Evolutionary conservation across 2,329 filamentous ascomycete genomes (phyloP), one percentile per base, ranked within the genome.

Genomic region (Botrytis tulipae): DNA sequence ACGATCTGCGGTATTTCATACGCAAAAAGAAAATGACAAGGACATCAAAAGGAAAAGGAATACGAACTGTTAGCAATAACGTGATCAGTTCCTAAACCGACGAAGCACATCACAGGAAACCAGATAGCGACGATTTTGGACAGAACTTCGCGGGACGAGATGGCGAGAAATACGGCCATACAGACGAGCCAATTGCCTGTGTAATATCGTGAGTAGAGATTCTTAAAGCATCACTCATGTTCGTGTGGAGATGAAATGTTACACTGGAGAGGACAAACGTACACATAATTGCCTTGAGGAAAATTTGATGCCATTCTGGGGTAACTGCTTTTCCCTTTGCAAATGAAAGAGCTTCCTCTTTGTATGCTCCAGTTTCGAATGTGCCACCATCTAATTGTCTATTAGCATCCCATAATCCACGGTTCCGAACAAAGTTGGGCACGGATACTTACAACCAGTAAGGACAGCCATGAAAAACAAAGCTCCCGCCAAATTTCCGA

Each of bases 71-170:
- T 89, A 37, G 87, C 87, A 25, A 89, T 83, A 61, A 88, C 86
- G 80, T 89, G 87, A 73, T 89, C 87, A 3, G 88, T 83, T 0
- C 84, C 85, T 0, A 87, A 81, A 1, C 83, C 83, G 0, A 88
- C 86, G 75, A 89, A 89, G 1, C 85, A 85, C 72, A 87, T 87
- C 4, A 85, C 86, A 0, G 87, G 87, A 78, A 84, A 86, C 87
- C 87, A 89, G 76, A 89, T 87, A 1, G 85, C 85, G 18, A 86
- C 80, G 1, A 89, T 83, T 77, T 89, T 89, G 16, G 85, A 86
- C 29, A 83, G 82, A 20, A 88, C 80, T 71, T 88, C 87, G 4
- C 85, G 83, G 8, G 84, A 85, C 73, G 86, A 85, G 5, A 85
- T 81, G 2, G 82, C 83, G 14, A 86, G 80, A 74, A 83, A 89